Base-by-base conservation (phyloP, 2,329 filamentous ascomycete genomes). In the Zelopaecilomyces penicillatus region DNA sequence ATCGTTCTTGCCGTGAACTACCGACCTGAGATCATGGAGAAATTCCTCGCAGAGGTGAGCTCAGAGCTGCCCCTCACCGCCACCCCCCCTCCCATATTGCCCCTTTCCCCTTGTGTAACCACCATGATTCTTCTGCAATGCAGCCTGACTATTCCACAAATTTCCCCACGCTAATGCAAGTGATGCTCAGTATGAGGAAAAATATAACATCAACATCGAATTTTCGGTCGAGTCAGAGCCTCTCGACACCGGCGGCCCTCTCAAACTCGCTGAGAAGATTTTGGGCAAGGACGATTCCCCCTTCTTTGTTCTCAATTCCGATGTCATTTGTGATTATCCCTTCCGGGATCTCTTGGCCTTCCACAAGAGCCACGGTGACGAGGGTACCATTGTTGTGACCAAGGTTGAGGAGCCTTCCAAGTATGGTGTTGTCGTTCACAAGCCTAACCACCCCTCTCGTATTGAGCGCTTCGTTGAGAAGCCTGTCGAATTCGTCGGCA, bases 381-480 rank as follows among this genome's bases (percentile, higher is more conserved):
- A 98, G 74, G 93, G 91, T 55, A 98, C 91, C 55, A 98, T 98
- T 61, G 85, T 95, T 39, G 91, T 97, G 52, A 98, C 91, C 61
- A 98, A 97, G 78, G 91, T 98, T 43, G 91, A 98, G 71, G 93
- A 98, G 71, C 91, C 91, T 37, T 95, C 88, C 63, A 98, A 98
- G 72, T 98, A 97, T 66, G 91, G 91, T 80, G 91, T 98, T 57
- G 83, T 98, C 45, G 93, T 98, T 30, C 91, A 97, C 82, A 93
- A 95, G 75, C 88, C 89, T 51, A 86, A 83, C 67, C 88, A 95
- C 70, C 71, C 87, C 44, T 87, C 88, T 39, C 82, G 87, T 63
- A 97, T 98, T 67, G 93, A 98, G 70, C 89, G 93, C 56, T 98
- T 98, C 73, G 93, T 98, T 56, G 91, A 98, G 80, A 98, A 98